Percentiles rank a stretch among this genome's conserved stretches.
phyloP scores from a whole-genome alignment of 31 red algal species.

The Asparagopsis taxiformis region DNA sequence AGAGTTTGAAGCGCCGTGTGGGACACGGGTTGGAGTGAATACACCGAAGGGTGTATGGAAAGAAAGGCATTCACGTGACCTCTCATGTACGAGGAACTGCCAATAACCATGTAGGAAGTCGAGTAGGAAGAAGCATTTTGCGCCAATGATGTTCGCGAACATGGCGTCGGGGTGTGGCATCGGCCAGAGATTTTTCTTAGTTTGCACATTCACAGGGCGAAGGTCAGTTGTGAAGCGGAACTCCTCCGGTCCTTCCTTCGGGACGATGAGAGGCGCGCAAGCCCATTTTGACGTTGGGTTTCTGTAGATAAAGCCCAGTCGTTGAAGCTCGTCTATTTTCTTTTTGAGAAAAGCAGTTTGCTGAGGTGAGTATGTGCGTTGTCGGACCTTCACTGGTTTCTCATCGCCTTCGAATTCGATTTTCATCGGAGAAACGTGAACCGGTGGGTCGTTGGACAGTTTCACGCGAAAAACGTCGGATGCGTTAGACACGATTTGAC shows the following conservation, averaged over 20 bases:
- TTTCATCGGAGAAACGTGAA: slow-evolving; percentile 1
- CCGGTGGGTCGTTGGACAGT: background rate
- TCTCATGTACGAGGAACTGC: slow-evolving; percentile 36
- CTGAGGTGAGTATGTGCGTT: slow-evolving; percentile 41
- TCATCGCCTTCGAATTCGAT: slow-evolving; percentile 3
- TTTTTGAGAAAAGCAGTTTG: slow-evolving; percentile 31
- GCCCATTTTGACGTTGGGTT: slow-evolving; percentile 35
- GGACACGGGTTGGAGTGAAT: slow-evolving; percentile 25
- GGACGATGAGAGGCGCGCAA: slow-evolving; percentile 45
- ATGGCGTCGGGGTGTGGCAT: slow-evolving; percentile 46
- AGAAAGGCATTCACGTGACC: slow-evolving; percentile 28
- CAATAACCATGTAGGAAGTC: slow-evolving; percentile 62
- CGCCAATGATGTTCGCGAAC: slow-evolving; percentile 1
- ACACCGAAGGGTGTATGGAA: slow-evolving; percentile 53
- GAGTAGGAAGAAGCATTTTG: slow-evolving; percentile 16
- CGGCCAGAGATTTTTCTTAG: slow-evolving; percentile 19
- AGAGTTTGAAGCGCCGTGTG: slow-evolving; percentile 32
- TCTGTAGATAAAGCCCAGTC: slow-evolving; percentile 14
- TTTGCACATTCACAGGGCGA: slow-evolving; percentile 14
- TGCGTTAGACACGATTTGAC: background rate
- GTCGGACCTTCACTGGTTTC: slow-evolving; percentile 6
- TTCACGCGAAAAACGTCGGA: slow-evolving; percentile 14
- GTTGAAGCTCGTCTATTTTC: slow-evolving; percentile 26
- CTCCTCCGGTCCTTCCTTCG: slow-evolving; percentile 26
- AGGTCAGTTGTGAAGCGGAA: slow-evolving; percentile 40